Evolutionary conservation across 192 early-diverging fungal species (phyloP).

Genomic region (Mortierella hygrophila): DNA sequence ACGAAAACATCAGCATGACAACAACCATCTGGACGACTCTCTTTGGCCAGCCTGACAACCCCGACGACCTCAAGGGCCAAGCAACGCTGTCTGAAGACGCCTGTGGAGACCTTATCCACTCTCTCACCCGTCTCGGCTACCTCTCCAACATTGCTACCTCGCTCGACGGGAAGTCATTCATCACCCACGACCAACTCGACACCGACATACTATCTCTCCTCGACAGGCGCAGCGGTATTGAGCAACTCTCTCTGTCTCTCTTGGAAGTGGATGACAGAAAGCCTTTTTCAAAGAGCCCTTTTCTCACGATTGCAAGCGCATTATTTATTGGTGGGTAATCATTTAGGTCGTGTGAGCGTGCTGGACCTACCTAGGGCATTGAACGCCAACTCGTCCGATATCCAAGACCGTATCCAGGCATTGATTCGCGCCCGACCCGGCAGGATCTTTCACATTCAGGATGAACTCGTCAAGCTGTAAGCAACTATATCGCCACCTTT

Average conservation of each 20-base stretch:
- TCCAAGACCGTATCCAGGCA: slow-evolving; percentile 26
- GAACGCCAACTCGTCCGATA: slow-evolving; percentile 35
- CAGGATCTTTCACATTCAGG: slow-evolving; percentile 27
- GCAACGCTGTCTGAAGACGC: slow-evolving; percentile 39
- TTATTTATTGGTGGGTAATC: not conserved
- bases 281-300: not conserved
- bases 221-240: slow-evolving; percentile 30
- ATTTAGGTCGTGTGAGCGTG: slow-evolving; percentile 30
- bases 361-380: slow-evolving; percentile 37
- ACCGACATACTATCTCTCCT: slow-evolving; percentile 26
- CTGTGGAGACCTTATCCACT: slow-evolving; percentile 38
- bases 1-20: slow-evolving; percentile 26
- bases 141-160: slow-evolving; percentile 24
- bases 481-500: not conserved
- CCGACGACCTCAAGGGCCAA: slow-evolving; percentile 32
- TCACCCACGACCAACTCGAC: slow-evolving; percentile 44
- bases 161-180: slow-evolving; percentile 46
- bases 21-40: slow-evolving; percentile 40
- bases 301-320: not conserved
- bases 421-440: slow-evolving; percentile 20
- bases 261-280: not conserved
- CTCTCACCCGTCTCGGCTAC: slow-evolving; percentile 37
- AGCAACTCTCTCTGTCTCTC: not conserved
- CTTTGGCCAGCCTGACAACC: slow-evolving; percentile 31
- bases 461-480: slow-evolving; percentile 41